Conservation (phyloP, 2,329 filamentous ascomycete genomes). For the Cladophialophora yegresii region DNA sequence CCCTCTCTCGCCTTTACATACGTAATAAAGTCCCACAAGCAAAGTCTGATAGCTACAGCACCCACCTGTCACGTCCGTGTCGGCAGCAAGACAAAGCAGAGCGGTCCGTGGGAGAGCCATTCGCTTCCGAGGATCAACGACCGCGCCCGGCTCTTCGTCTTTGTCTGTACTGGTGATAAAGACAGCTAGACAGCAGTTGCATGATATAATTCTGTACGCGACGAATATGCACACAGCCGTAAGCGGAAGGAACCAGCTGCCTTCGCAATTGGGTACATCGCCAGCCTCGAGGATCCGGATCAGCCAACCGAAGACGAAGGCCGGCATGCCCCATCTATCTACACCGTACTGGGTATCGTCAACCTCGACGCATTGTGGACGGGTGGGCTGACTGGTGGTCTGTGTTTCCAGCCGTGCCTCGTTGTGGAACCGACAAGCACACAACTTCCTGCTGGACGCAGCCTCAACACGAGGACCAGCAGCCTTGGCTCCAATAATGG, state of each 20-base stretch:
- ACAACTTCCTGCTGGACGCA: neutral
- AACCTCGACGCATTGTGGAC: neutral
- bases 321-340: neutral
- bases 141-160: neutral
- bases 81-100: too few species aligned
- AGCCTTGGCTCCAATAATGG: neutral
- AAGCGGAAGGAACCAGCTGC: neutral
- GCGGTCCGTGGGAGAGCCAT: too few species aligned
- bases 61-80: too few species aligned
- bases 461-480: neutral
- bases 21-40: too few species aligned
- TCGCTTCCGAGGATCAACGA: neutral
- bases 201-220: neutral
- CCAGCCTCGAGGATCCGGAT: neutral
- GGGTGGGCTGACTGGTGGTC: slow-evolving; percentile 2
- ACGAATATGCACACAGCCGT: neutral
- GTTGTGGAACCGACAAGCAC: neutral
- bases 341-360: neutral
- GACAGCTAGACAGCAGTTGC: neutral
- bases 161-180: neutral
- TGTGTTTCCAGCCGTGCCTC: neutral
- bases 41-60: too few species aligned
- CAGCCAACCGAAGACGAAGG: neutral
- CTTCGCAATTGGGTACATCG: neutral
- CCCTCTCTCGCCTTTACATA: too few species aligned